Percentiles rank a stretch among this genome's conserved stretches.
phyloP scores from a whole-genome alignment of 495 filamentous ascomycete species.

The Penicillium macrosclerotiorum region DNA sequence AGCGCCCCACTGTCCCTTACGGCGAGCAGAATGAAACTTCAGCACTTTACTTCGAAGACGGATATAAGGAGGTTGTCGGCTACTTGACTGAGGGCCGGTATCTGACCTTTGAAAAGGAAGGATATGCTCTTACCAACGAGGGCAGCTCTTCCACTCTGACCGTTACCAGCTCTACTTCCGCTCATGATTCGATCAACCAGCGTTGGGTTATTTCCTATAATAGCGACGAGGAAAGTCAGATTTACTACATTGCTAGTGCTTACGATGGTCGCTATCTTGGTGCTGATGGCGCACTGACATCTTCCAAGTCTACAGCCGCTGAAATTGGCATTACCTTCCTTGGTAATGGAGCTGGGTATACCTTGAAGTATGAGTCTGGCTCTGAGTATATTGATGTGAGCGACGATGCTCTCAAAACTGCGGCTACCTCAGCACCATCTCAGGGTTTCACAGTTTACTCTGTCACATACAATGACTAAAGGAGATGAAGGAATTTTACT shows the following conservation, averaged over 20 bases:
- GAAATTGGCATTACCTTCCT: conserved; percentile 37
- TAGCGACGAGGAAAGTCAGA: conserved; percentile 32
- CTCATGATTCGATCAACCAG: conserved; percentile 40
- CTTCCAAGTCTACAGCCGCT: conserved; percentile 21
- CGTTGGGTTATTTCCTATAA: conserved; percentile 52
- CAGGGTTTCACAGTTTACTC: no score
- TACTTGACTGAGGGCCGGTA: conserved; percentile 54
- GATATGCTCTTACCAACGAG: conserved; percentile 29
- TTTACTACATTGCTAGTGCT: conserved; percentile 49
- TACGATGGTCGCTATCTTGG: conserved; percentile 46
- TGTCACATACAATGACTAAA: no score
- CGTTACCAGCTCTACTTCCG: conserved; percentile 27
- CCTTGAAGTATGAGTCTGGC: conserved; percentile 30
- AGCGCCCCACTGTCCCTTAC: conserved; percentile 48
- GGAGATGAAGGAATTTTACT: no score
- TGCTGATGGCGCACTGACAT: conserved; percentile 17
- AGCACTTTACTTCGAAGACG: conserved; percentile 44
- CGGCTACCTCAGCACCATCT: no score
- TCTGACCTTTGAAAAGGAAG: conserved; percentile 33
- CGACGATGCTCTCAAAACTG: conserved; percentile 20
- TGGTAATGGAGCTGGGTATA: conserved; percentile 41
- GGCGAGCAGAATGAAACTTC: conserved; percentile 33
- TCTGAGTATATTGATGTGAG: conserved; percentile 24
- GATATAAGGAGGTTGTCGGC: conserved; percentile 51
- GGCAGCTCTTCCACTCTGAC: conserved; percentile 18